Evolutionary conservation across 345 rosid species (phyloP).

Genomic region (Draba incana): DNA sequence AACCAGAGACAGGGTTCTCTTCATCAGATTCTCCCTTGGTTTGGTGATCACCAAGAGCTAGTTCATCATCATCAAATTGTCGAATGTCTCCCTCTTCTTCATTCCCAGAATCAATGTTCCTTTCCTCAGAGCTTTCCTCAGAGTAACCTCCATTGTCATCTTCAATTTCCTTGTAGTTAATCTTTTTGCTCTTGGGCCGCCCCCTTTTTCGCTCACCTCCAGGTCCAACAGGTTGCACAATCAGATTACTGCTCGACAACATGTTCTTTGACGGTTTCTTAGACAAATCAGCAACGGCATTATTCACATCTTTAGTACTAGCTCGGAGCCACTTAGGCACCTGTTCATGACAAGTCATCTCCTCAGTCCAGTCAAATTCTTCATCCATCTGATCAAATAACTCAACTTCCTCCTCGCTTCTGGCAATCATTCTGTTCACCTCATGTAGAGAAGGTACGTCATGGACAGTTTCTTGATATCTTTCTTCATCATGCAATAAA

Average conservation of each 20-base stretch:
- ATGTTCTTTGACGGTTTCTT: constrained; percentile 84
- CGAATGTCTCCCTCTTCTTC: constrained; percentile 91
- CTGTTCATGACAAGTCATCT: constrained; percentile 90
- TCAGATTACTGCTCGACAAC: constrained; percentile 54
- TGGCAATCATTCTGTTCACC: constrained; percentile 97
- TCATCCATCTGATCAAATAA: constrained; percentile 99
- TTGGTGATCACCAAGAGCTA: constrained; percentile 58
- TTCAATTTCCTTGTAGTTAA: constrained; percentile 93
- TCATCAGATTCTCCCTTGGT: constrained; percentile 78
- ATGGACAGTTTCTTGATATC: constrained; percentile 98
- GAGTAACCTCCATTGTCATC: constrained; percentile 86
- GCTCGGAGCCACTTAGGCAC: constrained; percentile 99
- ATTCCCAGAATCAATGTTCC: constrained; percentile 69
- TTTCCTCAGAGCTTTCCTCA: constrained; percentile 90
- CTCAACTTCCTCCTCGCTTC: constrained; percentile 95
- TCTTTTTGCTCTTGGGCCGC: constrained; percentile 83
- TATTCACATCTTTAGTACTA: constrained; percentile 77
- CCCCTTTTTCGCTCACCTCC: constrained; percentile 88
- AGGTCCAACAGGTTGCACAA: constrained; percentile 55
- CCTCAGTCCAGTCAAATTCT: constrained; percentile 90
- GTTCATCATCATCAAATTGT: constrained; percentile 86
- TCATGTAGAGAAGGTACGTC: constrained; percentile 96
- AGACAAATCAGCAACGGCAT: constrained; percentile 68
- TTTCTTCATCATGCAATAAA: constrained; percentile 94
- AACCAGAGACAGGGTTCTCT: constrained; percentile 60